Conservation (phyloP, 805 yeast genomes). For the Torulaspora franciscae region DNA sequence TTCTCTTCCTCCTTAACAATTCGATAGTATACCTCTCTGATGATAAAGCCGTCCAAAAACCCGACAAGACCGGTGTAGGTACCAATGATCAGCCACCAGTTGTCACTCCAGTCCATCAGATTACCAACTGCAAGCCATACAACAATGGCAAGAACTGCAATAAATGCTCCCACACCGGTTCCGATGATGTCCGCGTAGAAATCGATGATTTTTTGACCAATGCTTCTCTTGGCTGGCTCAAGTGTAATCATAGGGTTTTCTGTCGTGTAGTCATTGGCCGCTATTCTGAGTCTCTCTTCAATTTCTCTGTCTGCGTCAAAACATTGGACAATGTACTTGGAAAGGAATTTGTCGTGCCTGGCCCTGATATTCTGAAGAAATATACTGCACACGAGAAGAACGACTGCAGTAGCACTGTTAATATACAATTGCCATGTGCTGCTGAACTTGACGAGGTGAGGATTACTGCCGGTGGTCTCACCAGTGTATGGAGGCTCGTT, state of each 20-base stretch:
- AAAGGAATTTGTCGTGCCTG: slow-evolving; percentile 35
- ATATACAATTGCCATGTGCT: slow-evolving; percentile 41
- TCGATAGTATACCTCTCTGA: slow-evolving; percentile 38
- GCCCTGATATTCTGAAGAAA: slow-evolving; percentile 40
- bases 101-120: slow-evolving; percentile 36
- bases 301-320: slow-evolving; percentile 30
- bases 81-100: slow-evolving; percentile 47
- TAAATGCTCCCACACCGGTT: slow-evolving; percentile 39
- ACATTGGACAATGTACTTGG: slow-evolving; percentile 20
- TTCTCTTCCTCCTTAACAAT: slow-evolving; percentile 25
- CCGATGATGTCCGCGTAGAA: slow-evolving; percentile 43
- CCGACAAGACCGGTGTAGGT: slow-evolving; percentile 45
- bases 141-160: slow-evolving; percentile 34
- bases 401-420: slow-evolving; percentile 41
- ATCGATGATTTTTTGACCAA: slow-evolving; percentile 30
- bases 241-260: slow-evolving; percentile 28
- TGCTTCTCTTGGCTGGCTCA: slow-evolving; percentile 16
- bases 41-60: slow-evolving; percentile 41
- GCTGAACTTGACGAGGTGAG: slow-evolving; percentile 27
- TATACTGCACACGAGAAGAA: slow-evolving; percentile 34
- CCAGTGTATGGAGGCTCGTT: slow-evolving; percentile 29
- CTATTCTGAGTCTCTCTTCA: slow-evolving; percentile 27
- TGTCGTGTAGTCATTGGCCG: slow-evolving; percentile 19
- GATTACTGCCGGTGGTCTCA: slow-evolving; percentile 24
- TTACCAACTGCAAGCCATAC: slow-evolving; percentile 40